Conservation (phyloP, 768 basidiomycete genomes). For the Amanita pseudoporphyria region DNA sequence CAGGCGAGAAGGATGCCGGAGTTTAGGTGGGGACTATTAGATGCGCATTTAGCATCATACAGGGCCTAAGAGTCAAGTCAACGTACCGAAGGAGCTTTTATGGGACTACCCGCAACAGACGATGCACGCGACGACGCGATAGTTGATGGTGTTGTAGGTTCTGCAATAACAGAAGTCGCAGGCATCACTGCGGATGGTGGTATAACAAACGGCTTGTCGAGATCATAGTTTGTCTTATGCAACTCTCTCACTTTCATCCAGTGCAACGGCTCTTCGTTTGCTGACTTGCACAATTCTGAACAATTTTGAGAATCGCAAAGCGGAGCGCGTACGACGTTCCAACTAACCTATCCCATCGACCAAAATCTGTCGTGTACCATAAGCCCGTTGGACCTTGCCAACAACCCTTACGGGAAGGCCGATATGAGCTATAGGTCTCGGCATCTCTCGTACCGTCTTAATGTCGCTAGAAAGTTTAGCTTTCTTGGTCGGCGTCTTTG, state of each 20-base stretch:
- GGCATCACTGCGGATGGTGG: constrained; percentile 18
- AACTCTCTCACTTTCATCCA: constrained; percentile 41
- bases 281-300: constrained; percentile 35
- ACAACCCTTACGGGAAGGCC: constrained; percentile 37
- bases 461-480: constrained; percentile 6
- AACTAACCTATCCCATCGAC: constrained; percentile 43
- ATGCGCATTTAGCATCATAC: neutral
- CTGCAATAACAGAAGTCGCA: constrained; percentile 7
- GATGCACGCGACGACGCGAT: constrained; percentile 9
- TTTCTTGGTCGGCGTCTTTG: constrained; percentile 14
- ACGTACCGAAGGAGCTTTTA: constrained; percentile 12
- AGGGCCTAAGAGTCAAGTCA: neutral
- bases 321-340: neutral
- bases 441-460: constrained; percentile 10
- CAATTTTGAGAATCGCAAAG: neutral
- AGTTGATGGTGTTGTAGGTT: constrained; percentile 8
- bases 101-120: constrained; percentile 20
- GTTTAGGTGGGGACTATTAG: constrained; percentile 24
- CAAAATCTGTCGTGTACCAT: constrained; percentile 34
- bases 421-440: constrained; percentile 30
- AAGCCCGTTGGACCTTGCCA: constrained; percentile 33
- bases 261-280: constrained; percentile 53
- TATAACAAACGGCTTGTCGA: constrained; percentile 40
- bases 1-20: constrained; percentile 67
- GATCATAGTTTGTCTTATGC: constrained; percentile 43